phyloP scores from a whole-genome alignment of 305 asterid species.

The Fraxinus floribunda region DNA sequence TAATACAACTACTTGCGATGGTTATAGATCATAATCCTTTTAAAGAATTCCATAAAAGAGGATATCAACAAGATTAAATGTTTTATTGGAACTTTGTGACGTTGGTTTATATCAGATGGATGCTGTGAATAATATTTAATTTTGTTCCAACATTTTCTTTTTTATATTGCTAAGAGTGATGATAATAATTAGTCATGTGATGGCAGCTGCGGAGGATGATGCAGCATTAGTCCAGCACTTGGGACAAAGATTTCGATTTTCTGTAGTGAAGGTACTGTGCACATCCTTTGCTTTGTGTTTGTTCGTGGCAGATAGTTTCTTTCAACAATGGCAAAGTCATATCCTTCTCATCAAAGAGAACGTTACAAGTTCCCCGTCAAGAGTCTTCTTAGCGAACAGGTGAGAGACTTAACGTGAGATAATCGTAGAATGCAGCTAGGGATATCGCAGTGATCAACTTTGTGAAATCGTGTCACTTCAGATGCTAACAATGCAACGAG shows the following conservation, averaged over 20 bases:
- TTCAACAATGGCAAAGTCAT: neutral
- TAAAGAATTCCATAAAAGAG: neutral
- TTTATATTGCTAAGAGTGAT: neutral
- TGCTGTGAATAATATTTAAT: neutral
- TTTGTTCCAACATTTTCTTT: neutral
- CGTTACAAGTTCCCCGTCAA: slow-evolving; percentile 31
- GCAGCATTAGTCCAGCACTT: slow-evolving; percentile 62
- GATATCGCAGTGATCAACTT: neutral
- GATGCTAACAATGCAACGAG: slow-evolving; percentile 58
- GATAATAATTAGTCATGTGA: slow-evolving; percentile 15
- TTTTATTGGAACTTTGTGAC: neutral
- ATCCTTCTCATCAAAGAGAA: slow-evolving; percentile 13
- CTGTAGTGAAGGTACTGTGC: slow-evolving; percentile 61
- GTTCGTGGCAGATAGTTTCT: neutral
- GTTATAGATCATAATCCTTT: neutral
- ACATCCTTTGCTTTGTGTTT: neutral
- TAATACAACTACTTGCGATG: neutral
- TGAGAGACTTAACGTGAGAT: slow-evolving; percentile 19
- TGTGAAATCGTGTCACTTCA: slow-evolving; percentile 22
- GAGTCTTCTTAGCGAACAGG: slow-evolving; percentile 74
- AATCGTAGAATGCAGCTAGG: neutral
- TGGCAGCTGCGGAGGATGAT: slow-evolving; percentile 61
- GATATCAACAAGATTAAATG: neutral
- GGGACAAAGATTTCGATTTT: slow-evolving; percentile 83
- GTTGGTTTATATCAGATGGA: neutral